Evolutionary conservation across 495 filamentous ascomycete genomes (phyloP), one percentile per base, ranked within the genome.

Genomic region (Elasticomyces elasticus): DNA sequence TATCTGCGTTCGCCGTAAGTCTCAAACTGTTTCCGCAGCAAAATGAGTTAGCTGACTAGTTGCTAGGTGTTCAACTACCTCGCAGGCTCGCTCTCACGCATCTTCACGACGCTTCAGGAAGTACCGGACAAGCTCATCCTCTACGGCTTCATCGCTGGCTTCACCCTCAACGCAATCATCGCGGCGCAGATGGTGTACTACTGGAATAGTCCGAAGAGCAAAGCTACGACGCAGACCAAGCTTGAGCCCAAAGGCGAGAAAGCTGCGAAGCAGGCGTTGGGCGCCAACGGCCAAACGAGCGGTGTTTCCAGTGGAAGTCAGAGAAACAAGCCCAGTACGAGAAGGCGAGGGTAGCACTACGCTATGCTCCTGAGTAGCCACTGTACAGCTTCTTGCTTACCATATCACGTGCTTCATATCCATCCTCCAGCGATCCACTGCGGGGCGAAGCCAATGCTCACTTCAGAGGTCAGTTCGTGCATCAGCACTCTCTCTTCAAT

Each of bases 71-170:
- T 97, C 76, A 96, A 94, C 76, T 98, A 95, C 70, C 88, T 98
- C 62, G 74, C 79, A 62, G 92, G 92, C 12, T 92, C 87, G 53
- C 80, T 95, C 35, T 85, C 87, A 12, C 83, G 92, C 62, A 94
- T 98, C 74, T 96, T 95, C 70, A 98, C 92, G 19, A 98, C 94
- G 1, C 69, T 97, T 45, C 87, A 95, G 63, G 92, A 98, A 74
- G 89, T 96, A 56, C 84, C 92, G 61, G 92, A 98, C 69, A 86
- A 86, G 67, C 74, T 97, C 52, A 96, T 98, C 60, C 78, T 98
- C 15, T 95, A 91, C 67, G 85, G 89, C 22, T 96, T 92, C 75
- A 68, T 96, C 42, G 87, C 86, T 1, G 94, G 86, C 22, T 95
- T 94, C 66, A 71, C 76, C 27, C 79, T 98, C 60, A 98, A 98